Conservation (phyloP, 352 stramenopile genomes). For the Sclerospora graminicola region DNA sequence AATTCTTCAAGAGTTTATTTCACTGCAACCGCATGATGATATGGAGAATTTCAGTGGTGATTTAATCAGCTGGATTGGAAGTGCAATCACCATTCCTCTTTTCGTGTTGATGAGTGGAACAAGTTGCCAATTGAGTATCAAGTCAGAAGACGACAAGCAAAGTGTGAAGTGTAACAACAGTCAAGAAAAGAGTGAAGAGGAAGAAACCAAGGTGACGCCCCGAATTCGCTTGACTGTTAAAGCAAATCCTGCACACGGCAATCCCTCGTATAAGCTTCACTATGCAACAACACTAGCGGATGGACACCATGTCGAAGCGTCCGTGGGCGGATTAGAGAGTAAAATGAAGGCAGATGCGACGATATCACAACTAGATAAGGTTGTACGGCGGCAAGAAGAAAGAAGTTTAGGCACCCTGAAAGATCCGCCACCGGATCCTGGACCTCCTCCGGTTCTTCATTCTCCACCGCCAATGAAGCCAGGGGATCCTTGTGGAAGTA, state of each 20-base stretch:
- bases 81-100: constrained; percentile 11
- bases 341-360: constrained; percentile 19
- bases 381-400: constrained; percentile 9
- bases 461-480: constrained; percentile 5
- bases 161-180: neutral
- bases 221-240: constrained; percentile 23
- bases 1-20: constrained; percentile 18
- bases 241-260: constrained; percentile 15
- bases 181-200: neutral
- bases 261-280: constrained; percentile 19
- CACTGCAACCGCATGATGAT: constrained; percentile 13
- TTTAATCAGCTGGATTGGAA: constrained; percentile 19
- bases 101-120: constrained; percentile 1
- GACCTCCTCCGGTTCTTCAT: constrained; percentile 5
- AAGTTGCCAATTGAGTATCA: neutral
- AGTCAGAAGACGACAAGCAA: neutral
- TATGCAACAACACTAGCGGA: constrained; percentile 13
- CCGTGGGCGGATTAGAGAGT: constrained; percentile 19
- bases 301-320: constrained; percentile 15
- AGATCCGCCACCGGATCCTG: constrained; percentile 1
- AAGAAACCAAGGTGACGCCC: neutral
- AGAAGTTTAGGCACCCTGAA: constrained; percentile 9
- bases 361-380: constrained; percentile 13
- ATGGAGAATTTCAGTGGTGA: constrained; percentile 2
- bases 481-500: constrained; percentile 11